These are phyloP conservation scores for Gastrolobium villosum DNA, from an alignment of 306 rosid genomes.

Conservation along the genomic window DNA sequence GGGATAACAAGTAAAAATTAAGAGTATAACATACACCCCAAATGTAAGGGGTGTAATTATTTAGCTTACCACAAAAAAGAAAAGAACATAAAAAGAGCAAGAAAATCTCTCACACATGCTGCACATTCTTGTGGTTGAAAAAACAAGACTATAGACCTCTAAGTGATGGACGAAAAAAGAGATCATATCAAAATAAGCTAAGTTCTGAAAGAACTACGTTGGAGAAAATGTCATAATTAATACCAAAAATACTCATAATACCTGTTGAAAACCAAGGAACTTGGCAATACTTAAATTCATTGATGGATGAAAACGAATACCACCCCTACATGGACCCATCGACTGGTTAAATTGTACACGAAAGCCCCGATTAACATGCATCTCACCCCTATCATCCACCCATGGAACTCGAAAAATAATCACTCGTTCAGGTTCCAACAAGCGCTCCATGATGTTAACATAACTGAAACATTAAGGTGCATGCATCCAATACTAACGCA, in stretches of 20 bases:
- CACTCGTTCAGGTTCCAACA: conserved; percentile 95
- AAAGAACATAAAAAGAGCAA: background rate
- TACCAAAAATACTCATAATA: conserved; percentile 49
- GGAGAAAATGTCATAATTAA: conserved; percentile 25
- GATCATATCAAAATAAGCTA: background rate
- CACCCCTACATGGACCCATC: conserved; percentile 97
- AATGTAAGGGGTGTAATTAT: background rate
- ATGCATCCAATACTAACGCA: conserved; percentile 30
- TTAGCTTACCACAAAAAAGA: background rate
- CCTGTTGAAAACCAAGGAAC: conserved; percentile 98
- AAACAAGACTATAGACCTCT: conserved; percentile 4
- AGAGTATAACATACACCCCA: background rate
- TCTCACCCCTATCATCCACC: conserved; percentile 97
- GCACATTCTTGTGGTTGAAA: conserved; percentile 1
- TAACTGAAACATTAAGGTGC: conserved; percentile 68
- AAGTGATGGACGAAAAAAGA: conserved; percentile 22
- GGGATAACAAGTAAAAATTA: background rate
- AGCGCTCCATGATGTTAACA: conserved; percentile 95
- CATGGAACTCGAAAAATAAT: conserved; percentile 93
- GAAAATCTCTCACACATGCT: background rate
- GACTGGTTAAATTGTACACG: conserved; percentile 97
- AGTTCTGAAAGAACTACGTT: conserved; percentile 16
- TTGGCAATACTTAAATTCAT: conserved; percentile 90
- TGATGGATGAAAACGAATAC: conserved; percentile 91
- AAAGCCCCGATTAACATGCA: conserved; percentile 86